Base-by-base conservation (phyloP, 768 basidiomycete species). In the Boletellus sp. region DNA sequence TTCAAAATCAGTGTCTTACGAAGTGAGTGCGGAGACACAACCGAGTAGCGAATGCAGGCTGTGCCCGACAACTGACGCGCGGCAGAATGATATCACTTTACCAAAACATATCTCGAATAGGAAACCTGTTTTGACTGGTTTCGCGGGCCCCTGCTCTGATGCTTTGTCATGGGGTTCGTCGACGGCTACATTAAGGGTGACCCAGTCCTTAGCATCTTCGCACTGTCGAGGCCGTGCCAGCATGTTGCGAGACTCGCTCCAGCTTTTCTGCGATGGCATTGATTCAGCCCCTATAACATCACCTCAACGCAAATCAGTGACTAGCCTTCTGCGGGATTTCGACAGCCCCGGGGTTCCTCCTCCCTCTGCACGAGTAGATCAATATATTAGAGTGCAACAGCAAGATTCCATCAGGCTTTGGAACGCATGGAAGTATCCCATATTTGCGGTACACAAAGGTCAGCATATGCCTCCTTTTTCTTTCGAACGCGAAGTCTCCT, bases 401-500 rank as follows among this genome's bases (percentile, higher is more conserved):
- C 68, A 75, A 40, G 70, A 72, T 19, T 80, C 84, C 0, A 57
- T 88, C 44, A 77, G 77, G 37, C 60, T 88, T 9, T 84, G 85
- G 80, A 78, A 89, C 60, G 72, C 81, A 50, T 87, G 86, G 80
- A 86, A 80, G 65, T 81, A 85, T 61, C 84, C 81, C 4, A 64
- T 77, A n/a, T 73, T 86, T 51, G 79, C 81, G 6, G 79, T 80
- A 0, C 70, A 77, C 31, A 89, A 88, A 77, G 84, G 87, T 87
- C 44, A 42, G 64, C 17, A 41, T 35, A 11, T 26, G 11, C 22
- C 28, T 24, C 6, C 15, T 13, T 26, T 12, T 15, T 26, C 9
- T 28, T 31, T 28, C 17, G 3, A 47, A 37, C 13, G 16, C 15
- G 20, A 20, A 6, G 3, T 10, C 22, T 10, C 34, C 23, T 20